A percentile compares a stretch with the other conserved stretches of the same genome.
Conservation (phyloP, 2,329 filamentous ascomycete species). For the Colletotrichum salicis region DNA sequence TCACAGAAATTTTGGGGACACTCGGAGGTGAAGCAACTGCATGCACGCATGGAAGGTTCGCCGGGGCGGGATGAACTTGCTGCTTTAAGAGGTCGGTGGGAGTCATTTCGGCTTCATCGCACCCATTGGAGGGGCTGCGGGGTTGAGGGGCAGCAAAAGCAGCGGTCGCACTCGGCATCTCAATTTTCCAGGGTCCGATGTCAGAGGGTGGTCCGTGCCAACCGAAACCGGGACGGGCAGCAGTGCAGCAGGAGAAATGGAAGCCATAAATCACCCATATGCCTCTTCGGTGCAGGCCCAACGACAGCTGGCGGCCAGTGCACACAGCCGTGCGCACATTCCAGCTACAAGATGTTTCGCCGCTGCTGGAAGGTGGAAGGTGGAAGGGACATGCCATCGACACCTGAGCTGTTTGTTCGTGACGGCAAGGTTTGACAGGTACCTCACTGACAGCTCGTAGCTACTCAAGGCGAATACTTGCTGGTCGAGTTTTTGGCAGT, state of each 20-base stretch:
- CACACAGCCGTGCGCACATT: background rate
- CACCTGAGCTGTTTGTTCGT: background rate
- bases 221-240: conserved; percentile 10
- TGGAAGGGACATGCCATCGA: background rate
- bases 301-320: conserved; percentile 28
- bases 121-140: conserved; percentile 12
- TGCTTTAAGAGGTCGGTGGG: conserved; percentile 17
- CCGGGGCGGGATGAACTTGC: conserved; percentile 29
- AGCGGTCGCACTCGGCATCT: conserved; percentile 29
- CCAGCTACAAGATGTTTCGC: conserved; percentile 5
- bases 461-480: background rate
- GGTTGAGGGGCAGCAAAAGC: conserved; percentile 35
- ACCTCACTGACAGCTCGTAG: background rate
- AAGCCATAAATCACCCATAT: background rate
- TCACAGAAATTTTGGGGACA: conserved; percentile 53
- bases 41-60: conserved; percentile 23
- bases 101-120: background rate
- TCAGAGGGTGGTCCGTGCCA: conserved; percentile 16
- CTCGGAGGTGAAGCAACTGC: conserved; percentile 28
- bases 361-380: background rate
- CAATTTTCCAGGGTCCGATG: conserved; percentile 35
- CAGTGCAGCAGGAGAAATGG: background rate
- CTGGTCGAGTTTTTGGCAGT: no score
- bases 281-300: background rate
- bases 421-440: background rate